Conservation (phyloP, 352 stramenopile genomes). For the Pythium rishiriense region DNA sequence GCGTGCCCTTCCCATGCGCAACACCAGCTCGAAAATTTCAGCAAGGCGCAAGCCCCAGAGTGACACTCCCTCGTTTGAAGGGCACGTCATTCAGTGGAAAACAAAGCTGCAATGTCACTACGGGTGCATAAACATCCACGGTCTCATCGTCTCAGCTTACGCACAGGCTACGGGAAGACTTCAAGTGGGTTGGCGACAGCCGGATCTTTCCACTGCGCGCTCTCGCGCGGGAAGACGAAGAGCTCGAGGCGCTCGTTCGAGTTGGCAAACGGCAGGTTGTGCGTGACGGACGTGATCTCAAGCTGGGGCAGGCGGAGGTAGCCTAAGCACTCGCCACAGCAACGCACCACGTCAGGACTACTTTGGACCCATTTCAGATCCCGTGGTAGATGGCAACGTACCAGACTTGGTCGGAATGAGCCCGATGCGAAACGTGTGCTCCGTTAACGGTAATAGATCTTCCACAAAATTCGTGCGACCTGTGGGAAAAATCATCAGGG, state of each 20-base stretch:
- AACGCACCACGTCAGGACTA: too few species aligned
- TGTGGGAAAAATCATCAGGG: slow-evolving; percentile 12
- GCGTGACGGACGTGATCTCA: slow-evolving; percentile 76
- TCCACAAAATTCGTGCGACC: slow-evolving; percentile 72
- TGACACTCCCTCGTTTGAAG: slow-evolving; percentile 18
- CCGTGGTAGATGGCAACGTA: slow-evolving; percentile 26
- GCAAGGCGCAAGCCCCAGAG: background rate
- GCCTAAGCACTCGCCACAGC: slow-evolving; percentile 30
- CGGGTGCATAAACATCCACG: background rate
- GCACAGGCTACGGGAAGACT: background rate
- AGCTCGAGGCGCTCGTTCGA: slow-evolving; percentile 72
- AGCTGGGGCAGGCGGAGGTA: slow-evolving; percentile 70
- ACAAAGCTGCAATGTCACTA: slow-evolving; percentile 7
- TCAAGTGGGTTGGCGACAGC: background rate
- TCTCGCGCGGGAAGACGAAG: slow-evolving; percentile 71
- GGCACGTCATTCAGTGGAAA: slow-evolving; percentile 6
- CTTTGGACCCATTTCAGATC: too few species aligned
- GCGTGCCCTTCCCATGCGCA: slow-evolving; percentile 18
- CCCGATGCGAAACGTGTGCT: slow-evolving; percentile 62
- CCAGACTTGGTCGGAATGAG: slow-evolving; percentile 79
- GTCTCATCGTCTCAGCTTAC: too few species aligned
- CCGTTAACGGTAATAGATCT: slow-evolving; percentile 70
- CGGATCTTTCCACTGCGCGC: slow-evolving; percentile 44
- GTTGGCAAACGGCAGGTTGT: slow-evolving; percentile 65
- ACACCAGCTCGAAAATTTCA: slow-evolving; percentile 26